Base-by-base conservation (phyloP, 768 basidiomycete genomes). In the Termitomyces bulborhizus region DNA sequence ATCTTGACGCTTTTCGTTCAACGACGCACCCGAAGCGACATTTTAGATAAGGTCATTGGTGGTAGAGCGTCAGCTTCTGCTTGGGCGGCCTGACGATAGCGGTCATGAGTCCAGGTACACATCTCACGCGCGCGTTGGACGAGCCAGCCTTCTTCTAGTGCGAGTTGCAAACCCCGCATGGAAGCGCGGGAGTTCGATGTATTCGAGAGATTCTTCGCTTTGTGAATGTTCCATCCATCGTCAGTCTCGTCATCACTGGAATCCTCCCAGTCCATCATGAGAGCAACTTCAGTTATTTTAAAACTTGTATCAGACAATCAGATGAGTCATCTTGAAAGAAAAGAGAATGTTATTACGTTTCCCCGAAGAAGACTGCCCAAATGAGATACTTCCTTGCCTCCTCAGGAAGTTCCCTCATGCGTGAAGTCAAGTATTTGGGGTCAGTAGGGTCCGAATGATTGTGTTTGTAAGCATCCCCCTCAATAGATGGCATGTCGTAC, bases 251-350 rank as follows among this genome's bases (percentile, higher is more conserved):
- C 81, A 40, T 83, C 79, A 52, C 72, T 80, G 6, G 79, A 77
- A 57, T 84, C 81, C 66, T 88, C 85, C 76, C 82, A 83, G 62
- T 90, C 86, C 76, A 88, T 82, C 74, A 88, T 82, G 40, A 82
- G 69, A 4, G 84, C 81, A 32, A 88, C 82, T 63, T 90, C 88
- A 0, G 83, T 84, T 3, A 86, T 80, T 68, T 85, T 87, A 70
- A 88, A 88, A 1, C 85, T 88, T 60, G 15, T 9, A 18, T 49
- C 9, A 54, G 21, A 36, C 12, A 46, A 51, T 15, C 51, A 46
- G 16, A 7, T 60, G 24, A 42, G 46, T 18, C 2, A n/a, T 24
- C 15, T 15, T 18, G 9, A 34, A 31, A 43, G 7, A 31, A 48
- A 13, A 24, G 39, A 34, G 37, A 5, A 26, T 40, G 37, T 37